A percentile compares a stretch with the other conserved stretches of the same genome.
phyloP scores from a whole-genome alignment of 2,329 filamentous ascomycete species.

The Epichloe aotearoae region DNA sequence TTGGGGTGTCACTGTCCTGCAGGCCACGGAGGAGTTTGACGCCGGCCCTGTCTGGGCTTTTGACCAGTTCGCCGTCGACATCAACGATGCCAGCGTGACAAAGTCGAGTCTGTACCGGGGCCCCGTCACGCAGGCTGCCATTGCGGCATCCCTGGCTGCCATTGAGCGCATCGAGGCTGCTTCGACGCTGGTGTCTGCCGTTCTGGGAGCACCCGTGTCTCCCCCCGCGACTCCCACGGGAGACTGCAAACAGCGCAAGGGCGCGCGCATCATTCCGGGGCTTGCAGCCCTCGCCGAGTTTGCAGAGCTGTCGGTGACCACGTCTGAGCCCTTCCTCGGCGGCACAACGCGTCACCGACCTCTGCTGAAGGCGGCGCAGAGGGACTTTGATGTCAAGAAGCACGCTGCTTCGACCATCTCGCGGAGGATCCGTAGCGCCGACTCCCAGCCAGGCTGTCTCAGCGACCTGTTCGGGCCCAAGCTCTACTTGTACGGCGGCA shows the following conservation, averaged over 20 bases:
- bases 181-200: slow-evolving; percentile 4
- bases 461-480: slow-evolving; percentile 22
- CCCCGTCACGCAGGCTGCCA: slow-evolving; percentile 23
- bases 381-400: slow-evolving; percentile 21
- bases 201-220: slow-evolving; percentile 1
- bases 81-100: slow-evolving; percentile 24
- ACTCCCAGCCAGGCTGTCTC: slow-evolving; percentile 28
- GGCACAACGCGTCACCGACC: slow-evolving; percentile 23
- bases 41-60: slow-evolving; percentile 31
- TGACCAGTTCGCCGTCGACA: slow-evolving; percentile 27
- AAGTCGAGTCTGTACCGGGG: slow-evolving; percentile 28
- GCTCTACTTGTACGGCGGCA: slow-evolving; percentile 28
- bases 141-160: slow-evolving; percentile 23
- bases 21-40: slow-evolving; percentile 27
- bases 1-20: slow-evolving; percentile 27
- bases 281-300: slow-evolving; percentile 16
- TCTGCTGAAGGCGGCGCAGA: slow-evolving; percentile 24
- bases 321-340: slow-evolving; percentile 23
- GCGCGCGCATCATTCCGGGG: slow-evolving; percentile 8
- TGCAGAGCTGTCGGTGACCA: slow-evolving; percentile 17
- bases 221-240: slow-evolving; percentile 4
- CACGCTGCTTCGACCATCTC: slow-evolving; percentile 26
- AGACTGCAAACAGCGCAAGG: background rate
- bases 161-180: slow-evolving; percentile 22
- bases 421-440: slow-evolving; percentile 25